Evolutionary conservation across 2,329 filamentous ascomycete species (phyloP).

Genomic region (Venturia oleaginea): DNA sequence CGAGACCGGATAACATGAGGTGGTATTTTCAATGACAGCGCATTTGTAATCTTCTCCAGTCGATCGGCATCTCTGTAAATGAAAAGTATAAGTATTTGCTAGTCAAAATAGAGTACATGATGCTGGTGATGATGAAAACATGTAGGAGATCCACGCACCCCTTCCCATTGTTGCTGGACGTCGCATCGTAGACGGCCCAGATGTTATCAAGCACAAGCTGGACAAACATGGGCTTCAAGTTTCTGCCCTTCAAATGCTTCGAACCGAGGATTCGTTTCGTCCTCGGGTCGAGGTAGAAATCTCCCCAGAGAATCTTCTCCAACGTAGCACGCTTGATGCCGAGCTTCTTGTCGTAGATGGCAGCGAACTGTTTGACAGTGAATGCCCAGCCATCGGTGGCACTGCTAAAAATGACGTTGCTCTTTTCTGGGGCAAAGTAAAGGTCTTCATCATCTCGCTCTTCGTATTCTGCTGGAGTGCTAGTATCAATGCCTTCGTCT

Average conservation of each 20-base stretch:
- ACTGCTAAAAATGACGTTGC: slow-evolving; percentile 98
- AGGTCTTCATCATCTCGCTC: slow-evolving; percentile 93
- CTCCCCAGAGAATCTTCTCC: slow-evolving; percentile 94
- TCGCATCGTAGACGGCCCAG: slow-evolving; percentile 92
- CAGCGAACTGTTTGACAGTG: slow-evolving; percentile 87
- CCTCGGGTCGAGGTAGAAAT: slow-evolving; percentile 93
- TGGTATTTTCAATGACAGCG: slow-evolving; percentile 72
- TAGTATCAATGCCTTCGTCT: slow-evolving; percentile 26
- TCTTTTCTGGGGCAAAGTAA: slow-evolving; percentile 96
- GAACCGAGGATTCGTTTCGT: slow-evolving; percentile 84
- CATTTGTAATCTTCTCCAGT: slow-evolving; percentile 92
- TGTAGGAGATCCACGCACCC: slow-evolving; percentile 50
- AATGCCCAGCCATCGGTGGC: slow-evolving; percentile 99
- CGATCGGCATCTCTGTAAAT: slow-evolving; percentile 58
- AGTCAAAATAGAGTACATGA: slow-evolving; percentile 17
- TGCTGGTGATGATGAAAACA: slow-evolving; percentile 15
- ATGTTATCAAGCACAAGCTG: slow-evolving; percentile 92
- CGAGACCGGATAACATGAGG: slow-evolving; percentile 76
- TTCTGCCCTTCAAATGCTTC: slow-evolving; percentile 87
- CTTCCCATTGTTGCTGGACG: slow-evolving; percentile 72
- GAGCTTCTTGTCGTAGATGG: slow-evolving; percentile 90
- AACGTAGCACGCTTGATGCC: slow-evolving; percentile 82
- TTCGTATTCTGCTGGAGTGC: slow-evolving; percentile 57
- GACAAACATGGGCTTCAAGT: slow-evolving; percentile 94
- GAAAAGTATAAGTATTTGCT: slow-evolving; percentile 33